Percentiles rank a stretch among this genome's conserved stretches.
These are phyloP conservation scores for Trapa bicornis DNA, from an alignment of 345 rosid species.

Conservation along the genomic window DNA sequence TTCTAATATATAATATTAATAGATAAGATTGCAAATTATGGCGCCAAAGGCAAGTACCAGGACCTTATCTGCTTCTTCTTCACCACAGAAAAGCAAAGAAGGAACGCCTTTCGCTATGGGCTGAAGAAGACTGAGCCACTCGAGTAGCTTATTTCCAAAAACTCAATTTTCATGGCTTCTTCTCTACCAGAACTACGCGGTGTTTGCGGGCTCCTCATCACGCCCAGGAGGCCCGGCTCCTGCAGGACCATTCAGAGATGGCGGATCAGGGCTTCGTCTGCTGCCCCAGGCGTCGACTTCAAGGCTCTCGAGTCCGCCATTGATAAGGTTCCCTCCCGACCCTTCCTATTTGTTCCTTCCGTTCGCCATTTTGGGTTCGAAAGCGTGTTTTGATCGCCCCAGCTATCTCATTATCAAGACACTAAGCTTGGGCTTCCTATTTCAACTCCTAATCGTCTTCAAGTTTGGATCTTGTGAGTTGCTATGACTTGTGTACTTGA, in stretches of 20 bases:
- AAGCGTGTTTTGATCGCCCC: background rate
- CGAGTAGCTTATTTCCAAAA: background rate
- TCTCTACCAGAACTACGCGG: background rate
- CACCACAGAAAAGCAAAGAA: background rate
- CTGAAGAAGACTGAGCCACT: background rate
- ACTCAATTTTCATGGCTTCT: background rate
- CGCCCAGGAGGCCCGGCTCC: conserved; percentile 1
- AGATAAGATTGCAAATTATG: conserved; percentile 2
- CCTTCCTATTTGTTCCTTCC: background rate
- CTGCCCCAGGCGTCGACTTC: conserved; percentile 38
- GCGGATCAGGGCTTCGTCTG: conserved; percentile 30
- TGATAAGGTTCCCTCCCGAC: conserved; percentile 27
- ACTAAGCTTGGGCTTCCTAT: too few species aligned
- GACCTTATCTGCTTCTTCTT: background rate
- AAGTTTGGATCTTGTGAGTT: background rate
- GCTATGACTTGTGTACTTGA: background rate
- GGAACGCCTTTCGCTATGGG: background rate
- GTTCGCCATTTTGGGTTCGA: background rate
- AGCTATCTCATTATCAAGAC: background rate
- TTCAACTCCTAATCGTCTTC: too few species aligned
- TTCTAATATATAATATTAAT: background rate
- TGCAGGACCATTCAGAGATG: conserved; percentile 2
- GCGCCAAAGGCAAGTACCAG: background rate
- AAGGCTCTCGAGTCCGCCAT: conserved; percentile 61
- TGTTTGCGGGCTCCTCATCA: background rate